Evolutionary conservation across 768 basidiomycete genomes (phyloP).

Genomic region (Leccinum ochraceum): DNA sequence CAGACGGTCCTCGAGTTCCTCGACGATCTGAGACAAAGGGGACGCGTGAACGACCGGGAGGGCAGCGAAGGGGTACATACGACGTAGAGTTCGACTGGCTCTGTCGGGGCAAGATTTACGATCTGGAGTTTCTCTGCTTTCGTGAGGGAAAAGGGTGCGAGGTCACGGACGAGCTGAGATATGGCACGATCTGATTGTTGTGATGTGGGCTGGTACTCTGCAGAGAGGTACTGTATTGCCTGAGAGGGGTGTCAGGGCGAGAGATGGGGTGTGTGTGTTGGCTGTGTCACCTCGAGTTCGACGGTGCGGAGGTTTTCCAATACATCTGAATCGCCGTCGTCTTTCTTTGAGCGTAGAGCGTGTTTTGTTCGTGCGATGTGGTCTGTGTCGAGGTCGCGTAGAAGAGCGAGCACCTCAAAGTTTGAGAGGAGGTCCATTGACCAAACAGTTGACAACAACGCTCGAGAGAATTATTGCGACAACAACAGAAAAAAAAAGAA

Average conservation of each 20-base stretch:
- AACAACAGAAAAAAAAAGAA: conserved; percentile 7
- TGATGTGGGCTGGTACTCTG: conserved; percentile 67
- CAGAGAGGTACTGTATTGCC: conserved; percentile 85
- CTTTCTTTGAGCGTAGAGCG: conserved; percentile 73
- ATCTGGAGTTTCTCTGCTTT: conserved; percentile 93
- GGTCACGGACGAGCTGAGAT: conserved; percentile 60
- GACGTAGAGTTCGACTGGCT: conserved; percentile 85
- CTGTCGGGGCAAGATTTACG: conserved; percentile 84
- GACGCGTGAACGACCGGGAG: background rate
- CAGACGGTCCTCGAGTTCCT: conserved; percentile 86
- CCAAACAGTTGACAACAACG: conserved; percentile 32
- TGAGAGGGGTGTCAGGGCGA: conserved; percentile 32
- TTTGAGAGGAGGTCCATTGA: conserved; percentile 71
- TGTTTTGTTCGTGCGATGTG: conserved; percentile 69
- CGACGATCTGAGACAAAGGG: conserved; percentile 68
- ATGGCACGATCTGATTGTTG: conserved; percentile 68
- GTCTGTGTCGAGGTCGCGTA: conserved; percentile 75
- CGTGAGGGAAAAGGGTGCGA: conserved; percentile 72
- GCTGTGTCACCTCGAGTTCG: conserved; percentile 60
- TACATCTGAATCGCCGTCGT: conserved; percentile 59
- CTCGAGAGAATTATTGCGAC: background rate
- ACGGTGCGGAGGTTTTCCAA: conserved; percentile 83
- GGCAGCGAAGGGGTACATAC: conserved; percentile 46
- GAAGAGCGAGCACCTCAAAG: conserved; percentile 77
- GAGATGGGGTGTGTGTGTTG: background rate